phyloP scores from a whole-genome alignment of 805 yeast species.

The Yarrowia sp. region DNA sequence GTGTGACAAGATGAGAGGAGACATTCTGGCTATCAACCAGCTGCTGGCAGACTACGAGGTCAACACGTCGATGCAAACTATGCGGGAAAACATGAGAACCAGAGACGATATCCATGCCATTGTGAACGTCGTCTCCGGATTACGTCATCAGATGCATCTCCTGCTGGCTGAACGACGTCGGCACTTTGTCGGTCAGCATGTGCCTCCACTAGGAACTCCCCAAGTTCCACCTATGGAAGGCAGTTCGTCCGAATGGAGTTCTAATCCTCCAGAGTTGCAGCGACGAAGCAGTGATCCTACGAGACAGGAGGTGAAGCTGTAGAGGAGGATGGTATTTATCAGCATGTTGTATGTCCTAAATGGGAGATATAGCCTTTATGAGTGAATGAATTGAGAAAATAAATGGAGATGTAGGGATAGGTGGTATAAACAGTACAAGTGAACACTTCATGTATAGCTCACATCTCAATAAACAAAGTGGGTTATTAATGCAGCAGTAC shows the following conservation, averaged over 20 bases:
- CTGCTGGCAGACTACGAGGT: slow-evolving; percentile 49
- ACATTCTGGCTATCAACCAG: slow-evolving; percentile 48
- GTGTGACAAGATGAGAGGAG: slow-evolving; percentile 50
- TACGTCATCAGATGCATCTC: slow-evolving; percentile 51
- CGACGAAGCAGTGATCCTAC: slow-evolving; percentile 38
- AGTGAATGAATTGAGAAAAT: slow-evolving; percentile 7
- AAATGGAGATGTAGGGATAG: too few relatives aligned
- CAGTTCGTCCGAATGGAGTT: slow-evolving; percentile 13
- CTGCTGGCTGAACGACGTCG: slow-evolving; percentile 48
- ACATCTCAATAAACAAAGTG: too few relatives aligned
- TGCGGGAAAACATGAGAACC: slow-evolving; percentile 49
- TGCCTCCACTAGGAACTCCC: slow-evolving; percentile 10
- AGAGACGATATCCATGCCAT: slow-evolving; percentile 49
- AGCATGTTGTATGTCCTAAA: slow-evolving; percentile 9
- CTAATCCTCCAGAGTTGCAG: slow-evolving; percentile 10
- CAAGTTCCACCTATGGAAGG: slow-evolving; percentile 26
- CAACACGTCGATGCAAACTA: slow-evolving; percentile 48
- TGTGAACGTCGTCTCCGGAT: slow-evolving; percentile 47
- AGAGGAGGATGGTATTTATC: not conserved
- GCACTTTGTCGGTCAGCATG: slow-evolving; percentile 26
- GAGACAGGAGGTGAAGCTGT: slow-evolving; percentile 42
- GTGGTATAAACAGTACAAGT: too few relatives aligned
- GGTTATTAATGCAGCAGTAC: too few relatives aligned
- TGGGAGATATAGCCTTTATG: slow-evolving; percentile 2
- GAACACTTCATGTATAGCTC: too few relatives aligned